phyloP scores from a whole-genome alignment of 352 stramenopile species.

The Pythium oligandrum region DNA sequence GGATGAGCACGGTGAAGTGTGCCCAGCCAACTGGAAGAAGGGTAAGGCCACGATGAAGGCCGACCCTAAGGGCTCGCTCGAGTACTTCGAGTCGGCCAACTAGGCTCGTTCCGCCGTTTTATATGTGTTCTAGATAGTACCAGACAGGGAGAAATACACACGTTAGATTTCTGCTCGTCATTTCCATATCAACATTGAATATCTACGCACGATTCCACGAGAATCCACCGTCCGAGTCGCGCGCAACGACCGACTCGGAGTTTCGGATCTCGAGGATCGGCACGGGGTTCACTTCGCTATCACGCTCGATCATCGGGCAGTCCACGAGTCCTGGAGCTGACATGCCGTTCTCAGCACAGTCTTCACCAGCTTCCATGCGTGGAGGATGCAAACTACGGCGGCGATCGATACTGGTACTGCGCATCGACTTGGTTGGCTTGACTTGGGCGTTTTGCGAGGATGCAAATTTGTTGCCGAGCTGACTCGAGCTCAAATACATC shows the following conservation, averaged over 20 bases:
- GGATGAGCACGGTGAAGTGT: conserved; percentile 89
- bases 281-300: conserved; percentile 22
- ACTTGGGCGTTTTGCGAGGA: too few relatives aligned
- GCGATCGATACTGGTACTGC: not conserved
- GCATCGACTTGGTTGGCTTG: too few relatives aligned
- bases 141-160: too few relatives aligned
- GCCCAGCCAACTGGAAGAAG: conserved; percentile 80
- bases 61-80: conserved; percentile 30
- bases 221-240: conserved; percentile 8
- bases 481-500: too few relatives aligned
- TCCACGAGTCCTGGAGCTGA: conserved; percentile 6
- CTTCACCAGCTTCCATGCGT: not conserved
- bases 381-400: not conserved
- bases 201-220: conserved; percentile 8
- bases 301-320: conserved; percentile 41
- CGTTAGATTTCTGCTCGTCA: too few relatives aligned
- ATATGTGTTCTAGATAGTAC: too few relatives aligned
- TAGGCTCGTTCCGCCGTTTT: not conserved
- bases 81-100: conserved; percentile 28
- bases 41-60: conserved; percentile 64
- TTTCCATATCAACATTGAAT: too few relatives aligned
- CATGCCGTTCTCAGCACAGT: conserved; percentile 1
- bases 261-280: conserved; percentile 26
- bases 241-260: conserved; percentile 21
- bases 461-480: too few relatives aligned